These are phyloP conservation scores for Pisolithus albus DNA, from an alignment of 768 basidiomycete species.

Conservation along the genomic window DNA sequence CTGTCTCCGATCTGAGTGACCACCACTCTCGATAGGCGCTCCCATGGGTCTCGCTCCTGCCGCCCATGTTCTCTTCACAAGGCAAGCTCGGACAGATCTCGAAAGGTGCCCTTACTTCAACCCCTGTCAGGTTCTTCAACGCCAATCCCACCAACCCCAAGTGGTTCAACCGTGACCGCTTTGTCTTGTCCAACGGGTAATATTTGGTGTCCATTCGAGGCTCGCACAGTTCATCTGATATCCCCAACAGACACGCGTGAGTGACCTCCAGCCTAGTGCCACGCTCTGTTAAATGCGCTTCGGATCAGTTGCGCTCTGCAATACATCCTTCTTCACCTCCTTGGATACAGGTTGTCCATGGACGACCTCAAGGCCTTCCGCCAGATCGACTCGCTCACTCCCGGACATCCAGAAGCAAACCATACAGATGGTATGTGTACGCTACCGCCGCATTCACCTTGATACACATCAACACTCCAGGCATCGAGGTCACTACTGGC, in stretches of 20 bases:
- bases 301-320: slow-evolving; percentile 80
- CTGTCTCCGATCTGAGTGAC: slow-evolving; percentile 6
- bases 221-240: slow-evolving; percentile 8
- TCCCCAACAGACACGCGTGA: slow-evolving; percentile 60
- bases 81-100: slow-evolving; percentile 32
- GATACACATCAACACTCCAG: slow-evolving; percentile 25
- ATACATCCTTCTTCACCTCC: slow-evolving; percentile 85
- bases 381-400: slow-evolving; percentile 83
- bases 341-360: slow-evolving; percentile 87
- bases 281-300: neutral
- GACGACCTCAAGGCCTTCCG: slow-evolving; percentile 93
- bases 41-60: slow-evolving; percentile 92
- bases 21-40: slow-evolving; percentile 47
- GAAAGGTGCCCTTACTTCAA: neutral
- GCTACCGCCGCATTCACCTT: neutral
- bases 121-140: slow-evolving; percentile 61
- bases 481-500: slow-evolving; percentile 89
- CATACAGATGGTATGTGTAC: slow-evolving; percentile 51
- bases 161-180: slow-evolving; percentile 96
- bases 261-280: slow-evolving; percentile 14
- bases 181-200: slow-evolving; percentile 92
- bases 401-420: slow-evolving; percentile 83
- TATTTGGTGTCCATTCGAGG: slow-evolving; percentile 19
- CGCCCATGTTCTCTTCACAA: slow-evolving; percentile 73
- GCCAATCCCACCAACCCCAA: slow-evolving; percentile 84